phyloP scores from a whole-genome alignment of 2,329 filamentous ascomycete species.

The Dendryphion nanum region DNA sequence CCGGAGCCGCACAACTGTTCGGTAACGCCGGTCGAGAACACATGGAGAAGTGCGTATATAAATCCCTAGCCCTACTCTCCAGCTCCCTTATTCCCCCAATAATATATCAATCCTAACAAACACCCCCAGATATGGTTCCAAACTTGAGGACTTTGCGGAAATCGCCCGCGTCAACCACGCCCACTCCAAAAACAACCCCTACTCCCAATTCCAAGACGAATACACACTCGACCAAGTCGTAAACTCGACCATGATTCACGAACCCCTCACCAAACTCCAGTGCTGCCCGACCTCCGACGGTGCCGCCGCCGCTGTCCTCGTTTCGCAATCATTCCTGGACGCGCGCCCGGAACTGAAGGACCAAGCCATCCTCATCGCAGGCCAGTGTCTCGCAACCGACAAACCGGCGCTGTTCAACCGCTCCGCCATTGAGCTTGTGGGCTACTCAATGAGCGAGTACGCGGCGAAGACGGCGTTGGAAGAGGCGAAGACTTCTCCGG shows the following conservation, averaged over 20 bases:
- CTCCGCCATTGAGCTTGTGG: slow-evolving; percentile 83
- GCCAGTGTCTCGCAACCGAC: slow-evolving; percentile 86
- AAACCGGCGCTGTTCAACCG: slow-evolving; percentile 73
- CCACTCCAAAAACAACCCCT: slow-evolving; percentile 89
- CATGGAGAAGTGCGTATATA: slow-evolving; percentile 72
- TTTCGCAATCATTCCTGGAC: slow-evolving; percentile 85
- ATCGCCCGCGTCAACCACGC: slow-evolving; percentile 91
- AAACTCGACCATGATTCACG: slow-evolving; percentile 73
- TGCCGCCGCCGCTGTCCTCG: slow-evolving; percentile 81
- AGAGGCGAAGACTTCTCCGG: slow-evolving; percentile 66
- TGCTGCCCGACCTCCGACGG: slow-evolving; percentile 97
- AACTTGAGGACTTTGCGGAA: slow-evolving; percentile 83
- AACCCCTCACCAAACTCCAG: slow-evolving; percentile 93
- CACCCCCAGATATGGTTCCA: slow-evolving; percentile 71
- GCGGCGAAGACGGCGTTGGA: slow-evolving; percentile 69
- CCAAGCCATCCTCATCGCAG: slow-evolving; percentile 85
- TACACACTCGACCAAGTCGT: slow-evolving; percentile 85
- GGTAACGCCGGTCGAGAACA: slow-evolving; percentile 93
- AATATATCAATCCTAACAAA: slow-evolving; percentile 16
- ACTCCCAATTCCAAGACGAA: slow-evolving; percentile 94
- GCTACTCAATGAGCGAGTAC: slow-evolving; percentile 76
- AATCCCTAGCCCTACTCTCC: background rate
- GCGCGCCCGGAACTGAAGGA: slow-evolving; percentile 76
- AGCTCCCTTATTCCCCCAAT: background rate
- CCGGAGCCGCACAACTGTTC: slow-evolving; percentile 88